These are phyloP conservation scores for Perkinsus chesapeaki DNA, from an alignment of 169 alveolate species.

Conservation along the genomic window DNA sequence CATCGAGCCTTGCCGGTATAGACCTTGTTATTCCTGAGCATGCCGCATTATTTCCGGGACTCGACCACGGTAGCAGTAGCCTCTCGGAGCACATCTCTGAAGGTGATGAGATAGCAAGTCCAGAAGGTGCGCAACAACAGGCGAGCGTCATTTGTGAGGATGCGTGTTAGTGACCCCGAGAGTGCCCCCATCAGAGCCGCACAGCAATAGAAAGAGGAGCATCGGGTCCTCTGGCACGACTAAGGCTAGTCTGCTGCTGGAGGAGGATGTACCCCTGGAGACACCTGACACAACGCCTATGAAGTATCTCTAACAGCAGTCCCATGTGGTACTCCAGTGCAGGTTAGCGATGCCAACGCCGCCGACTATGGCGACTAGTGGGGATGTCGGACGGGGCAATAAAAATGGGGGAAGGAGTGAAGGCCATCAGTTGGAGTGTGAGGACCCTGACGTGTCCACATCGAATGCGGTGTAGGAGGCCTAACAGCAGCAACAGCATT, in stretches of 20 bases:
- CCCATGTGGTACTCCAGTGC: background rate
- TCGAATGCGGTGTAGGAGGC: no score
- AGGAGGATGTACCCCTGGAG: background rate
- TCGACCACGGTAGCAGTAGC: background rate
- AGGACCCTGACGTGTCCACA: no score
- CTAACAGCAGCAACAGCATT: no score
- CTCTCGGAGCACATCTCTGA: background rate
- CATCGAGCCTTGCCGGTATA: background rate
- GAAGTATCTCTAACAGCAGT: background rate
- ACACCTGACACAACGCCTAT: background rate
- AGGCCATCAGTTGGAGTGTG: background rate
- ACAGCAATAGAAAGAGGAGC: background rate
- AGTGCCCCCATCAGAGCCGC: background rate
- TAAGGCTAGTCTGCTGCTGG: background rate
- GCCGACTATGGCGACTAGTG: background rate
- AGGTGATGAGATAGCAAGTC: background rate
- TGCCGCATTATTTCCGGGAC: background rate
- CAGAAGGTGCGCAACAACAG: background rate
- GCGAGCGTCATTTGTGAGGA: background rate
- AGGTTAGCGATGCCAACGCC: background rate
- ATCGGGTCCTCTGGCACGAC: background rate
- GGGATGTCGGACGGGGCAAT: background rate
- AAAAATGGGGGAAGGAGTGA: background rate
- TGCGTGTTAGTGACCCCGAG: background rate
- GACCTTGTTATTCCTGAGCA: background rate